Evolutionary conservation across 345 rosid species (phyloP).

Genomic region (Salix brachista): DNA sequence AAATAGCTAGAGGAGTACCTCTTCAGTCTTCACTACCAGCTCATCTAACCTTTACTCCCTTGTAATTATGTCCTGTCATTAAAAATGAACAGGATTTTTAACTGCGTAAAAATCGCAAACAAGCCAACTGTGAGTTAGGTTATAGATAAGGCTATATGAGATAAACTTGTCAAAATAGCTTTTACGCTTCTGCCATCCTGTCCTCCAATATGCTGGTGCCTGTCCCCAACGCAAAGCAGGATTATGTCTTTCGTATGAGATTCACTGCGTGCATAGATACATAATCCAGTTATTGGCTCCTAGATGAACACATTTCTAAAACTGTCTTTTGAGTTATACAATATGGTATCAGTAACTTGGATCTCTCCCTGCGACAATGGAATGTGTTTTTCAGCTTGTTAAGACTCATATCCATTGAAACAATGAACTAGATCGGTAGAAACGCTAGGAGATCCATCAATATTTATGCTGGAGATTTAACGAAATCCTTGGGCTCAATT

Average conservation of each 20-base stretch:
- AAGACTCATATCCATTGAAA: neutral
- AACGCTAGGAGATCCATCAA: neutral
- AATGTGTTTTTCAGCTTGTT: no score
- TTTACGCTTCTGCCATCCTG: conserved; percentile 25
- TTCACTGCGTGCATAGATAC: neutral
- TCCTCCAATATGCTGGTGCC: conserved; percentile 22
- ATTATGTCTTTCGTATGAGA: conserved; percentile 7
- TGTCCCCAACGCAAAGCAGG: conserved; percentile 16
- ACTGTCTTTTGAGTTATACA: neutral
- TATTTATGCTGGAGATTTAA: no score
- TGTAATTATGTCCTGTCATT: conserved; percentile 4
- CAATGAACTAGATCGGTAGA: neutral
- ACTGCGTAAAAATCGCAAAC: neutral
- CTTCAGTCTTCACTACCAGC: conserved; percentile 11
- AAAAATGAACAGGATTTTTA: conserved; percentile 6
- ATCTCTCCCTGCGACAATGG: no score
- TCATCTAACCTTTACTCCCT: conserved; percentile 14
- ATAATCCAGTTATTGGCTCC: neutral
- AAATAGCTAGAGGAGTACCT: conserved; percentile 10
- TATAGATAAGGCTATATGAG: conserved; percentile 11
- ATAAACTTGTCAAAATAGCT: conserved; percentile 22
- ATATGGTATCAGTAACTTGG: neutral
- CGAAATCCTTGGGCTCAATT: no score
- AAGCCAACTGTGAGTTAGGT: conserved; percentile 22
- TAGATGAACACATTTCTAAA: neutral